Base-by-base conservation (phyloP, 768 basidiomycete species). In the Russula abietina region DNA sequence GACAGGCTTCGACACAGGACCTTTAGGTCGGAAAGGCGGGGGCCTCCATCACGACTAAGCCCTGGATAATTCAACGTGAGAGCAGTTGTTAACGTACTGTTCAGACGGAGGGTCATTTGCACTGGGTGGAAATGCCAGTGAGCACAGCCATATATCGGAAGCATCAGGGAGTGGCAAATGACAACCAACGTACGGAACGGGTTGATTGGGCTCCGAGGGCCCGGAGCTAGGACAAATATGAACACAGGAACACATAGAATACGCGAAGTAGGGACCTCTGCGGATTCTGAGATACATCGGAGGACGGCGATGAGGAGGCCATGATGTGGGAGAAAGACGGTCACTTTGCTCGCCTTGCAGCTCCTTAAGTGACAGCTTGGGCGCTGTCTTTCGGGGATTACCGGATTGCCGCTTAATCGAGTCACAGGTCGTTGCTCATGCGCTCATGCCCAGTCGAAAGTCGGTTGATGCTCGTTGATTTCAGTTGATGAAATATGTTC, bases 1-100 rank as follows among this genome's bases (percentile, higher is more conserved):
- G 12, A 30, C 52, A 0, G 62, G 62, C 11, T 22, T 48, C 0
- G 52, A 43, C 2, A 46, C 53, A 0, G 62, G 62, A 16, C 62
- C 62, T 16, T 59, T 64, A 0, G 62, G 62, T 14, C 57, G 57
- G n/a, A 55, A 64, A n/a, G 45, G 38, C 0, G 38, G 5, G 24
- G 52, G 22, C 12, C 62, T 64, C 1, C 24, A 55, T 30, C 22
- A 36, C 22, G 17, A 5, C 28, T 19, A 28, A 26, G 39, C 5
- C 2, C 33, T n/a, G 26, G 3, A 9, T 22, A 43, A 22, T 3
- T 55, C n/a, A 9, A 26, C 2, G 12, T 22, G 12, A 41, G 36
- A 39, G 3, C 6, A 11, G 28, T 33, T 12, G 17, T 1, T 2
- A 10, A 63, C 62, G 38, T 33, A 63, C 62, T 48, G 16, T 0